phyloP scores from a whole-genome alignment of 345 rosid species.

The Syzygium aqueum region DNA sequence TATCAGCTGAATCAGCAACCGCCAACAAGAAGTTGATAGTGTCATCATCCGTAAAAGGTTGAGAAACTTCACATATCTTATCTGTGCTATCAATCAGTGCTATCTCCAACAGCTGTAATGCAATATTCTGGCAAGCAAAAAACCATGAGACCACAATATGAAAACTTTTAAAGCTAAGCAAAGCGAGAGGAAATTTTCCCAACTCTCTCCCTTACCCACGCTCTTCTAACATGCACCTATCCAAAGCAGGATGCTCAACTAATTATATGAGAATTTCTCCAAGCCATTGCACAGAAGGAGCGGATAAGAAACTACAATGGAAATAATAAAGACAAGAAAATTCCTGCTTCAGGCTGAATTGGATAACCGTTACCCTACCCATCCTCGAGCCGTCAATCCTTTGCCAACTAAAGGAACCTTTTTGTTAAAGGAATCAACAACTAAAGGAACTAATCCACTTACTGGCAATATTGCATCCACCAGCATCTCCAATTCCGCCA shows the following conservation, averaged over 20 bases:
- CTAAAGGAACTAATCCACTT: neutral
- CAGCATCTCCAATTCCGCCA: neutral
- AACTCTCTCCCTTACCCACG: neutral
- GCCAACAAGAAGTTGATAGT: conserved; percentile 42
- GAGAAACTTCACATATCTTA: conserved; percentile 31
- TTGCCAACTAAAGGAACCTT: neutral
- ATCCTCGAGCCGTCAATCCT: neutral
- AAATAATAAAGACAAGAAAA: neutral
- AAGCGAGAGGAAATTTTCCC: neutral
- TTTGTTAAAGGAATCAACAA: neutral
- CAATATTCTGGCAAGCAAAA: conserved; percentile 38
- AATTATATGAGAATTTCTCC: neutral
- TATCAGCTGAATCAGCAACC: conserved; percentile 25
- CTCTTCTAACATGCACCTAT: neutral
- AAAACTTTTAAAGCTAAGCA: neutral
- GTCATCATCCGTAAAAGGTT: conserved; percentile 35
- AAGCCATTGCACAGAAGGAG: neutral
- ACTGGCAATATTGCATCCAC: neutral
- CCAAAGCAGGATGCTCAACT: neutral
- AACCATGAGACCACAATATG: conserved; percentile 2
- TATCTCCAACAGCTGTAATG: conserved; percentile 59
- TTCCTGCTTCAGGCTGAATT: neutral
- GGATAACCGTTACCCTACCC: neutral
- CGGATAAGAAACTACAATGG: neutral
- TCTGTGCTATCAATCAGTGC: conserved; percentile 56